Base-by-base conservation (phyloP, 192 early-diverging fungal species). In the Cetraspora pellucida region DNA sequence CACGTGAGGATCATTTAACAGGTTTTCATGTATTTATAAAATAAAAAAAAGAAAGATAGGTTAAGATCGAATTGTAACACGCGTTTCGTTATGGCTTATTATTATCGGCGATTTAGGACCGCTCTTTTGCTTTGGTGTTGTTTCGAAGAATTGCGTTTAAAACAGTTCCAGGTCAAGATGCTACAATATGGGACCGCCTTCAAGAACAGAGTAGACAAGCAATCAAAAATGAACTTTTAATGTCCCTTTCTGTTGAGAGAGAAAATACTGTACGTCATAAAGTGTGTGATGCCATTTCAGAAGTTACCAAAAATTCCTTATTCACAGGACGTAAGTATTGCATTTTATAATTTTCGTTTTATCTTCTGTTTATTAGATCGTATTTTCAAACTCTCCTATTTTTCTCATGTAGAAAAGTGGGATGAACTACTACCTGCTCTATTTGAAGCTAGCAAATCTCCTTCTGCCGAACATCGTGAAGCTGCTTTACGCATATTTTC, bases 251-350 rank as follows among this genome's bases (percentile, higher is more conserved):
- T 27, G 85, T 88, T 59, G 97, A 98, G 82, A 82, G 84, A 25
- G 90, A 90, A 69, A 79, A 84, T 74, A 83, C 84, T 13, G 91
- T 94, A 28, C 90, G 96, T 54, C 91, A 96, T 82, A 99, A 98
- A 86, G 86, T 99, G 60, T 94, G 92, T 80, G 97, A 98, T 82
- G 93, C 95, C 27, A 92, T 97, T 80, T 84, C 96, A 17, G 95
- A 98, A 78, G 87, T 99, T 59, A 89, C 92, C 75, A 90, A 89
- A 79, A 85, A 87, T 69, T 81, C 84, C 50, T 76, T 83, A 11
- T 52, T 75, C 60, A 86, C 83, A 75, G 84, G 81, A 59, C 83
- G 87, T 88, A 76, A 81, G 85, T 84, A 49, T 65, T 45, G 3
- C 46, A 55, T 47, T 63, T 77, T 64, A n/a, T 28, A 55, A 49